Conservation (phyloP, 257 asterid species). For the Osmanthus fragrans region DNA sequence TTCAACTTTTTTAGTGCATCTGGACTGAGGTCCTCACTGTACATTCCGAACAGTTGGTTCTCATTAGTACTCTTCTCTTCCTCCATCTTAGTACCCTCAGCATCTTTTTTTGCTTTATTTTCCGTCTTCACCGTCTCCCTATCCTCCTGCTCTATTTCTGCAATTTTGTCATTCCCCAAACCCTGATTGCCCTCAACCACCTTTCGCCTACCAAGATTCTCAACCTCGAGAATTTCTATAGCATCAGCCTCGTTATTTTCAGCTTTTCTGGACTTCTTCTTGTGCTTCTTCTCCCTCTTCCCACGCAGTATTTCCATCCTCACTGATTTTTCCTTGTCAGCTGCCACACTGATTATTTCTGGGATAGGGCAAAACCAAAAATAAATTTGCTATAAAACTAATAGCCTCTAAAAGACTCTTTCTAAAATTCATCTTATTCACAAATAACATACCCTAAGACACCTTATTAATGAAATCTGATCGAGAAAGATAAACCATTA, state of each 20-base stretch:
- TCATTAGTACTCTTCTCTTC: slow-evolving; percentile 13
- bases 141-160: slow-evolving; percentile 20
- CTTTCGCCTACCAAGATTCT: background rate
- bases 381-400: no score
- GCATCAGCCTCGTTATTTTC: slow-evolving; percentile 1
- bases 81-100: slow-evolving; percentile 4
- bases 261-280: slow-evolving; percentile 16
- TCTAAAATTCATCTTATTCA: no score
- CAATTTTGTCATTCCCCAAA: slow-evolving; percentile 19
- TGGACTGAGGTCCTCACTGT: no score
- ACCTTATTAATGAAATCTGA: no score
- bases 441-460: no score
- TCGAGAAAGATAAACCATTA: no score
- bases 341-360: no score
- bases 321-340: background rate
- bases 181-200: slow-evolving; percentile 6
- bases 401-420: no score
- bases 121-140: slow-evolving; percentile 16
- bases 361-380: no score
- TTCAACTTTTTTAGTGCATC: no score
- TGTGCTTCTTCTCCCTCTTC: slow-evolving; percentile 20
- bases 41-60: slow-evolving; percentile 10
- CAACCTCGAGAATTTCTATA: slow-evolving; percentile 6
- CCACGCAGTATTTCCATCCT: background rate
- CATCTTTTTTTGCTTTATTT: slow-evolving; percentile 9